These are phyloP conservation scores for Fusarium longipes DNA, from an alignment of 2,329 filamentous ascomycete genomes.

Conservation along the genomic window DNA sequence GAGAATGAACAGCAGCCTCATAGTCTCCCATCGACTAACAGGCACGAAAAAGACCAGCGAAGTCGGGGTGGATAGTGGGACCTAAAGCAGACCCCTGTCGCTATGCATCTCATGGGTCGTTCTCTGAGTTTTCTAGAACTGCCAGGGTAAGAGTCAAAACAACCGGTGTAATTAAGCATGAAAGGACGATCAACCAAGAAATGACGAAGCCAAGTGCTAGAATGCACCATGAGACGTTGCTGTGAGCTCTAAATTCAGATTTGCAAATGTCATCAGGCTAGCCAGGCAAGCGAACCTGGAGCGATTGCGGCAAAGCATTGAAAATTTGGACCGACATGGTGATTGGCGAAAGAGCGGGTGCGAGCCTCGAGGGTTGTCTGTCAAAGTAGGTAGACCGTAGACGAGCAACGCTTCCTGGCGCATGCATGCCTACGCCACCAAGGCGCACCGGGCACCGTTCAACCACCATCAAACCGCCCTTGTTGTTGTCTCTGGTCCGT, in stretches of 20 bases:
- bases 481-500: conserved; percentile 18
- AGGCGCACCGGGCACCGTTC: conserved; percentile 13
- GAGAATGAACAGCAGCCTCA: neutral
- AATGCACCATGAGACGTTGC: conserved; percentile 5
- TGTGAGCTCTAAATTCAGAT: conserved; percentile 11
- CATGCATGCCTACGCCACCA: conserved; percentile 35
- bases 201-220: conserved; percentile 16
- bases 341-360: conserved; percentile 30
- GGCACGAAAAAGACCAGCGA: conserved; percentile 3
- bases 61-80: conserved; percentile 20
- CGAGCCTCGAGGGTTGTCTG: conserved; percentile 8
- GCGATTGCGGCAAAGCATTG: conserved; percentile 23
- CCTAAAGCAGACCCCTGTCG: conserved; percentile 18
- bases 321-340: conserved; percentile 33
- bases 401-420: conserved; percentile 26
- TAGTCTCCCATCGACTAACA: neutral
- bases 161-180: conserved; percentile 42
- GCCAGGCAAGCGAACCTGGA: conserved; percentile 1
- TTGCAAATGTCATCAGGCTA: neutral
- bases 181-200: conserved; percentile 33
- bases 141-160: conserved; percentile 30
- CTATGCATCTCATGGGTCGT: conserved; percentile 25
- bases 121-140: conserved; percentile 40
- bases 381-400: conserved; percentile 7
- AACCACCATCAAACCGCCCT: conserved; percentile 32